Evolutionary conservation across 306 rosid genomes (phyloP).

Genomic region (Delonix regia): DNA sequence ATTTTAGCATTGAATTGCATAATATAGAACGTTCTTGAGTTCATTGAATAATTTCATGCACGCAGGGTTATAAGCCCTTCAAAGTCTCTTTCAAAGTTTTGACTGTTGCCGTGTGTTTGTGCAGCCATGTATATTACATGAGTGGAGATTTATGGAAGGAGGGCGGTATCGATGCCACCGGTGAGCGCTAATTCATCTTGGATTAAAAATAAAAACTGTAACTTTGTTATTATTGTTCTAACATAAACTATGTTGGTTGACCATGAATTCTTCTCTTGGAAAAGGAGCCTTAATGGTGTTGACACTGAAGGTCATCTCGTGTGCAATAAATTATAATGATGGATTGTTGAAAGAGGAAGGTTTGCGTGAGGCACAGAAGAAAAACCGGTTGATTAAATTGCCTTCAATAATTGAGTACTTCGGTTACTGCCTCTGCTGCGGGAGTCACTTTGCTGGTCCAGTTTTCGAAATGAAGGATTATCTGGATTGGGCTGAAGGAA

Average conservation of each 20-base stretch:
- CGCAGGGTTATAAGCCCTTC: background rate
- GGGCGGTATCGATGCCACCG: constrained; percentile 99
- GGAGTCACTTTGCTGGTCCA: constrained; percentile 98
- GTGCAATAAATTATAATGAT: constrained; percentile 89
- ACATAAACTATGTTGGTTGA: constrained; percentile 3
- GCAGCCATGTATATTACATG: constrained; percentile 96
- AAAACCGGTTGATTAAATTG: constrained; percentile 66
- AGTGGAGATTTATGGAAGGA: constrained; percentile 99
- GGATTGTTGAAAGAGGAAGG: constrained; percentile 83
- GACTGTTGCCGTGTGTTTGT: constrained; percentile 32
- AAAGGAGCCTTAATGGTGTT: constrained; percentile 95
- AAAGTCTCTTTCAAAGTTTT: constrained; percentile 25
- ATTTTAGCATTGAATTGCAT: background rate
- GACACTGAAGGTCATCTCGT: constrained; percentile 85
- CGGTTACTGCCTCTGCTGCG: constrained; percentile 90
- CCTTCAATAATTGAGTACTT: constrained; percentile 83
- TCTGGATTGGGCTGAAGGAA: constrained; percentile 93
- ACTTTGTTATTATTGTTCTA: background rate
- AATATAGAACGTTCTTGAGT: background rate
- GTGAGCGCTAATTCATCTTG: constrained; percentile 50
- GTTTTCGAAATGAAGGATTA: constrained; percentile 93
- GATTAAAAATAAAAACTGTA: background rate
- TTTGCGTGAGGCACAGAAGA: constrained; percentile 84
- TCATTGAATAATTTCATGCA: background rate
- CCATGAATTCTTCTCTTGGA: constrained; percentile 35